Evolutionary conservation across 805 yeast genomes (phyloP), one percentile per base, ranked within the genome.

Genomic region (Wickerhamomyces xylosicus): DNA sequence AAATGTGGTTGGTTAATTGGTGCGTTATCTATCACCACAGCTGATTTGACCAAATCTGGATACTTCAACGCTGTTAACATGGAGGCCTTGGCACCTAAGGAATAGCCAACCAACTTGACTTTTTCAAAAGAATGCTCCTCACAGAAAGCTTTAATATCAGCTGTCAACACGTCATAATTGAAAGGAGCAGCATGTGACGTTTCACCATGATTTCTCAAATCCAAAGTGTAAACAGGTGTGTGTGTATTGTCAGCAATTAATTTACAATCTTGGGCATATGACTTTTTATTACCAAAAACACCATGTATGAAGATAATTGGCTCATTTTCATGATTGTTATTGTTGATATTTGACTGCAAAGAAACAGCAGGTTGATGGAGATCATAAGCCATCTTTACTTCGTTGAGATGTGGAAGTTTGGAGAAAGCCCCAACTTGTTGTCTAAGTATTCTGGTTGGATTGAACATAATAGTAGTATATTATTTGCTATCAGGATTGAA

Each of bases 341-440:
- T 41, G 37, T 53, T 53, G 39, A 48, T 18, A 33, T 49, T 48
- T 27, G 47, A 44, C 14, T 46, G 45, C 4, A 50, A 46, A 4
- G 56, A 46, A 21, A 45, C 34, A 31, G 44, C 44, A 20, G 60
- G 60, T 25, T 37, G 35, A 35, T 56, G 59, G 7, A 56, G 38
- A 38, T 56, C 60, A 36, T 49, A 56, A 1, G 58, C 58, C 56
- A 56, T 42, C 14, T 50, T 49, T 25, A 54, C 46, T 1, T 52
- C 40, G 75, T 78, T 71, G 84, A 72, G 79, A 85, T 92, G 72
- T 35, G 53, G 56, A 4, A 51, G 36, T n/a, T 46, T 33, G 5
- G 86, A 85, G 82, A 89, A 85, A 49, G 97, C 95, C 42, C 89
- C 33, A 7, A 11, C 19, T 16, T 31, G 17, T 31, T 15, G 82